phyloP scores from a whole-genome alignment of 179 eudicot species.

The Monotropa hypopitys region DNA sequence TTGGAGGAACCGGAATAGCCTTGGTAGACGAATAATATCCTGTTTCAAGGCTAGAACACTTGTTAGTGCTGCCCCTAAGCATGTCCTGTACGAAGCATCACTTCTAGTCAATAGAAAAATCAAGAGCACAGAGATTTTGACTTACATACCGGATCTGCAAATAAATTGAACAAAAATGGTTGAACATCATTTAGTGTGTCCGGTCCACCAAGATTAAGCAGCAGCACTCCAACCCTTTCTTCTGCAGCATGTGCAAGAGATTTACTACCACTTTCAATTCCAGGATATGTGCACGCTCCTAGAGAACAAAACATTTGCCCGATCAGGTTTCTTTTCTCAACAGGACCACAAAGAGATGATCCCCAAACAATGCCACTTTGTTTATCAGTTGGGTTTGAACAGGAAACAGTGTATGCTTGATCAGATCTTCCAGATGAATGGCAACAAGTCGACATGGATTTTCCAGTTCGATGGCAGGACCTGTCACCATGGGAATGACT shows the following conservation, averaged over 20 bases:
- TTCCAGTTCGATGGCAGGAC: conserved; percentile 17
- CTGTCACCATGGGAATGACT: conserved; percentile 16
- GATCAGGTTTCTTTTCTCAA: conserved; percentile 18
- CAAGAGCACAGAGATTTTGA: background rate
- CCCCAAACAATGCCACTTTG: conserved; percentile 12
- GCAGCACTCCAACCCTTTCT: conserved; percentile 83
- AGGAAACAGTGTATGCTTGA: conserved; percentile 7
- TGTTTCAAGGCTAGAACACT: conserved; percentile 19
- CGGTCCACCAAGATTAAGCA: conserved; percentile 92
- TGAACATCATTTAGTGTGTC: conserved; percentile 87
- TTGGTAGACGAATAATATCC: conserved; percentile 93
- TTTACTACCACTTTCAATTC: conserved; percentile 19
- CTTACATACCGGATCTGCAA: conserved; percentile 87
- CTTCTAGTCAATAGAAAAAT: background rate
- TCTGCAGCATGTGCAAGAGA: conserved; percentile 44
- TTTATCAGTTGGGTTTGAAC: conserved; percentile 14
- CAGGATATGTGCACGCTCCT: conserved; percentile 29
- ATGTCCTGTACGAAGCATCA: background rate
- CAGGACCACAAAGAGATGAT: conserved; percentile 12
- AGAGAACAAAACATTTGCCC: conserved; percentile 33
- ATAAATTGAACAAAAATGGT: conserved; percentile 80
- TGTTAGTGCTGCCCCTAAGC: background rate
- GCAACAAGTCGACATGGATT: conserved; percentile 4
- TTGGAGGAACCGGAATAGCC: conserved; percentile 75
- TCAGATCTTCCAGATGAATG: conserved; percentile 13